These are phyloP conservation scores for Trichoderma aggressivum DNA, from an alignment of 2,329 filamentous ascomycete genomes.

Conservation along the genomic window DNA sequence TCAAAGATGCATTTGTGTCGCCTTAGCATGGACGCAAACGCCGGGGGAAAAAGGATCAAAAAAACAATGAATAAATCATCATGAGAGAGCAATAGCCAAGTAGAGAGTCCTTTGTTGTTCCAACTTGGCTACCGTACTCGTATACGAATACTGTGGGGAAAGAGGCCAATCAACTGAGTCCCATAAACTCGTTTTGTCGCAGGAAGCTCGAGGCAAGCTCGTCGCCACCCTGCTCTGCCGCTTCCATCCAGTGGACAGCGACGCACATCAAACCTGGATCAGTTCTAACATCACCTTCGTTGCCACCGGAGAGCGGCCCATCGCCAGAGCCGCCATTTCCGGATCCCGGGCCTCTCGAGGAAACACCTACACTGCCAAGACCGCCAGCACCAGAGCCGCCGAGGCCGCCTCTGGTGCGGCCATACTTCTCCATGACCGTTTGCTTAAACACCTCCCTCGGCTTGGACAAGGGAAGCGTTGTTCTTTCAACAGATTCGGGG, in stretches of 20 bases:
- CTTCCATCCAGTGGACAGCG: constrained; percentile 96
- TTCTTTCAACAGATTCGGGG: constrained; percentile 76
- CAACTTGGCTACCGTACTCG: neutral
- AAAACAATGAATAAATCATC: constrained; percentile 20
- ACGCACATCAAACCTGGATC: constrained; percentile 90
- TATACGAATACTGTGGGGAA: constrained; percentile 16
- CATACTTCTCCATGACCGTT: constrained; percentile 71
- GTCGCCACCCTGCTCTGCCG: constrained; percentile 82
- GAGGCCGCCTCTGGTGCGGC: constrained; percentile 34
- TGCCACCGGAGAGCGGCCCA: constrained; percentile 28
- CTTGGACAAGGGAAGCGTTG: constrained; percentile 78
- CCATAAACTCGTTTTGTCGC: constrained; percentile 57
- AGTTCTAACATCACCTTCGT: constrained; percentile 56
- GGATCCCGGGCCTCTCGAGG: constrained; percentile 24
- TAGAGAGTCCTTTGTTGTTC: neutral
- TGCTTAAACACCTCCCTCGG: constrained; percentile 88
- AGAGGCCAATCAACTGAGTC: constrained; percentile 26
- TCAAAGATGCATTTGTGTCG: neutral
- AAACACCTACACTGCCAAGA: constrained; percentile 26
- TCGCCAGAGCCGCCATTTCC: constrained; percentile 23
- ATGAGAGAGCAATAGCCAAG: neutral
- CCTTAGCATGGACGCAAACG: constrained; percentile 2
- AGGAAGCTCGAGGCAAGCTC: constrained; percentile 78
- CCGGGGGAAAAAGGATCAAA: constrained; percentile 22
- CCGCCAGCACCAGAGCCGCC: constrained; percentile 25